These are phyloP conservation scores for Leccinellum rugosiceps DNA, from an alignment of 768 basidiomycete genomes.

Conservation along the genomic window DNA sequence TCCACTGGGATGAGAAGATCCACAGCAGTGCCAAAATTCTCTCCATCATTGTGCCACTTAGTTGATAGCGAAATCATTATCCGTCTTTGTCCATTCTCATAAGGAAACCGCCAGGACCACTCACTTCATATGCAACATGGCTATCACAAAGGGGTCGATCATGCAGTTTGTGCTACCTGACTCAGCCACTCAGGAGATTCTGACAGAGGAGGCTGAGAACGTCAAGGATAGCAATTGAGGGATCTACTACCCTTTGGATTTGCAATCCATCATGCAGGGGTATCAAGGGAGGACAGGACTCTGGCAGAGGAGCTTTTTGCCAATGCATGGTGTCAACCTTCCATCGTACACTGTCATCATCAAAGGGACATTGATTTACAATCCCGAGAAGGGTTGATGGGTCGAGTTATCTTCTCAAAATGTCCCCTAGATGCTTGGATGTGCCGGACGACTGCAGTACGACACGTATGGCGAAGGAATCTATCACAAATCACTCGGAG, in stretches of 20 bases:
- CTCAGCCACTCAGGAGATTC: slow-evolving; percentile 85
- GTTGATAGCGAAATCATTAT: too few relatives aligned
- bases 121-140: slow-evolving; percentile 89
- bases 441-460: slow-evolving; percentile 95
- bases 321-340: slow-evolving; percentile 95
- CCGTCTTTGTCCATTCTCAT: slow-evolving; percentile 96
- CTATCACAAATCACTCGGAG: slow-evolving; percentile 97
- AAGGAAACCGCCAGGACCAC: slow-evolving; percentile 99
- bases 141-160: slow-evolving; percentile 94
- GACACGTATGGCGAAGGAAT: slow-evolving; percentile 97
- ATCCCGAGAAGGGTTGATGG: slow-evolving; percentile 98
- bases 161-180: slow-evolving; percentile 95
- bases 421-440: slow-evolving; percentile 96
- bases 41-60: too few relatives aligned
- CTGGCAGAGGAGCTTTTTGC: slow-evolving; percentile 95
- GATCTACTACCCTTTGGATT: slow-evolving; percentile 98
- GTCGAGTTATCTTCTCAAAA: slow-evolving; percentile 94
- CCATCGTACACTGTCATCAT: slow-evolving; percentile 98
- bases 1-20: too few relatives aligned
- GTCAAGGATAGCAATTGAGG: slow-evolving; percentile 81
- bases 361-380: slow-evolving; percentile 99
- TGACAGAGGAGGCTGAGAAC: slow-evolving; percentile 77
- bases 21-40: too few relatives aligned
- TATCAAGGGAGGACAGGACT: slow-evolving; percentile 86
- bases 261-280: slow-evolving; percentile 98